Evolutionary conservation across 192 early-diverging fungal genomes (phyloP).

Genomic region (Gamsiella multidivaricata): DNA sequence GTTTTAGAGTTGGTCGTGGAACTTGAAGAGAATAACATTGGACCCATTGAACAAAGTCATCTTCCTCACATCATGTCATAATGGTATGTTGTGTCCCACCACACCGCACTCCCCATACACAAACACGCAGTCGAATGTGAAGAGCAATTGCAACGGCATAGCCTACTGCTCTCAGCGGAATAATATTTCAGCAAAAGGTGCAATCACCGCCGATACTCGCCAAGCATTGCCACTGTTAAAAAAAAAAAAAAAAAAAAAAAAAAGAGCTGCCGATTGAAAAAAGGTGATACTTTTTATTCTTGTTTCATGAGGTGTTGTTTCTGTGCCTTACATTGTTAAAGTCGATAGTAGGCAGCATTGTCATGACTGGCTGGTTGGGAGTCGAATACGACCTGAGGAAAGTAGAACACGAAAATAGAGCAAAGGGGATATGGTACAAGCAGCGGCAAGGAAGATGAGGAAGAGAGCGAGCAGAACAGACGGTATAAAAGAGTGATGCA

Average conservation of each 20-base stretch:
- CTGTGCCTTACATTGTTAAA: slow-evolving; percentile 42
- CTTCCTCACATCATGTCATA: too few relatives aligned
- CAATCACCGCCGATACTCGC: not conserved
- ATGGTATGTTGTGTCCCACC: too few relatives aligned
- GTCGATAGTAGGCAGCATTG: slow-evolving; percentile 51
- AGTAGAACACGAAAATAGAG: not conserved
- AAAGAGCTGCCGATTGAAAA: too few relatives aligned
- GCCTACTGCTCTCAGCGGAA: too few relatives aligned
- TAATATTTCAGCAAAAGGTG: too few relatives aligned
- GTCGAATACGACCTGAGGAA: not conserved
- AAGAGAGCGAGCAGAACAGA: not conserved
- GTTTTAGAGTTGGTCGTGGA: too few relatives aligned
- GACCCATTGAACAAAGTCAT: too few relatives aligned
- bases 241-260: not conserved
- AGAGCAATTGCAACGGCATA: too few relatives aligned
- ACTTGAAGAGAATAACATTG: too few relatives aligned
- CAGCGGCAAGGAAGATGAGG: slow-evolving; percentile 1
- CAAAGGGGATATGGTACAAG: not conserved
- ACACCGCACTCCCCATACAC: too few relatives aligned
- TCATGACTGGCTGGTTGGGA: slow-evolving; percentile 5
- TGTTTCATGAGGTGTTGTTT: not conserved
- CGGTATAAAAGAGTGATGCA: not conserved
- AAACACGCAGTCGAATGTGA: too few relatives aligned
- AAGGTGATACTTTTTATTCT: not conserved
- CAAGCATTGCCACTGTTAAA: not conserved